Conservation (phyloP, 2,329 filamentous ascomycete species). For the Aspergillus intermedius region DNA sequence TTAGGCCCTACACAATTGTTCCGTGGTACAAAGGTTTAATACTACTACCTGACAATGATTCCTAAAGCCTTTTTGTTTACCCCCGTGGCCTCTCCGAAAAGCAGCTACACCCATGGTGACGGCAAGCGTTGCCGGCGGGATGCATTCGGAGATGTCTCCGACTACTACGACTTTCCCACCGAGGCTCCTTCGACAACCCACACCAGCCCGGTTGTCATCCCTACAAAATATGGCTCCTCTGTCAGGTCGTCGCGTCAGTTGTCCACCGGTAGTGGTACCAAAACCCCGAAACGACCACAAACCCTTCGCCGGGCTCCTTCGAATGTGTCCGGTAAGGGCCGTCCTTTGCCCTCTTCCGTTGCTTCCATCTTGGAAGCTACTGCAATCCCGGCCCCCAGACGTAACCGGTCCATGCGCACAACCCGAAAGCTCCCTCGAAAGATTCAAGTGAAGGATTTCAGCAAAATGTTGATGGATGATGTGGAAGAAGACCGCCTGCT, state of each 20-base stretch:
- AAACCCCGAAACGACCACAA: conserved; percentile 13
- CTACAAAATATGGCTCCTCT: conserved; percentile 25
- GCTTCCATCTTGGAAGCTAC: conserved; percentile 55
- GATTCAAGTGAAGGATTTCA: conserved; percentile 44
- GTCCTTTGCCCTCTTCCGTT: conserved; percentile 49
- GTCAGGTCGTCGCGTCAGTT: conserved; percentile 13
- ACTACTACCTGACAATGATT: conserved; percentile 33
- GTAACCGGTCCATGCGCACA: conserved; percentile 32
- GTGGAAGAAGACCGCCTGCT: conserved; percentile 40
- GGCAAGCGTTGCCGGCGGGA: conserved; percentile 5
- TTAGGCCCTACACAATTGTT: conserved; percentile 11
- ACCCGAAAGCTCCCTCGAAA: conserved; percentile 33
- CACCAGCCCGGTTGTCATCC: conserved; percentile 30
- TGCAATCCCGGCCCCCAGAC: conserved; percentile 49
- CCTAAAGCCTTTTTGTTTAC: conserved; percentile 34
- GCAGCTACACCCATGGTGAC: conserved; percentile 7
- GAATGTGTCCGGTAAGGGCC: conserved; percentile 20
- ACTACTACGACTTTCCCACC: background rate
- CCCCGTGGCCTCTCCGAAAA: conserved; percentile 23
- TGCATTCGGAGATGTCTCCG: background rate
- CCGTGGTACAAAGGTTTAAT: conserved; percentile 13
- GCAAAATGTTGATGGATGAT: conserved; percentile 52
- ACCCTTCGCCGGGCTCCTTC: conserved; percentile 22
- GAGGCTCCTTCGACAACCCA: conserved; percentile 11
- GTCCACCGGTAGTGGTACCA: conserved; percentile 10